Conservation (phyloP, 345 rosid genomes). For the Eucalyptus globulus region DNA sequence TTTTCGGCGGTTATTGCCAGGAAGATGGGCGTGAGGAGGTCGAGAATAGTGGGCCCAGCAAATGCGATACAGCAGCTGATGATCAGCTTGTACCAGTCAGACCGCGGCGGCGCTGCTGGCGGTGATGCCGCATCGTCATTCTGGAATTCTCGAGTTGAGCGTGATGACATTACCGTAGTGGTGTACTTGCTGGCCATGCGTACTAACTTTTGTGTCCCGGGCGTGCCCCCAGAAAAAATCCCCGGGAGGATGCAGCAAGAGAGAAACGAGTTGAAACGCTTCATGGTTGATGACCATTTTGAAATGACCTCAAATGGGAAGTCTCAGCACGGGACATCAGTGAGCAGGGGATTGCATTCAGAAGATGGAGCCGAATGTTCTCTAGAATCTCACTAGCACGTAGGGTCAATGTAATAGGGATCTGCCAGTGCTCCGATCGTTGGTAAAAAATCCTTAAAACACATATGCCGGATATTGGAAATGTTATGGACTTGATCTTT, state of each 20-base stretch:
- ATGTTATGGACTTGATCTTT: background rate
- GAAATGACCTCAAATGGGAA: background rate
- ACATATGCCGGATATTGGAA: background rate
- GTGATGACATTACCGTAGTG: no score
- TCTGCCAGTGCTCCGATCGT: background rate
- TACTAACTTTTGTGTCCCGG: no score
- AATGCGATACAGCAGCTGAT: no score
- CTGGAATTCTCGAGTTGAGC: no score
- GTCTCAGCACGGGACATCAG: conserved; percentile 1
- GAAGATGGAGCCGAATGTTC: conserved; percentile 21
- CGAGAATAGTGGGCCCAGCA: no score
- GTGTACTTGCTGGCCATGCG: no score
- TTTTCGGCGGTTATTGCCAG: no score
- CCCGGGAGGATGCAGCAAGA: conserved; percentile 92
- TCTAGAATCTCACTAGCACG: conserved; percentile 8
- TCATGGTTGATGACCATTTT: conserved; percentile 19
- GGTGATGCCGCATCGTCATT: no score
- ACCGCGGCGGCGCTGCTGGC: no score
- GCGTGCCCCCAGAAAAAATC: conserved; percentile 3
- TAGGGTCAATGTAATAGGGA: background rate
- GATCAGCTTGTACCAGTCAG: no score
- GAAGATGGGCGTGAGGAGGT: no score
- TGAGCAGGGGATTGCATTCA: background rate
- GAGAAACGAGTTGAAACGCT: conserved; percentile 38
- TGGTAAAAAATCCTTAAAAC: background rate